A percentile compares a stretch with the other conserved stretches of the same genome.
Conservation (phyloP, 768 basidiomycete genomes). For the Kwoniella europaea region DNA sequence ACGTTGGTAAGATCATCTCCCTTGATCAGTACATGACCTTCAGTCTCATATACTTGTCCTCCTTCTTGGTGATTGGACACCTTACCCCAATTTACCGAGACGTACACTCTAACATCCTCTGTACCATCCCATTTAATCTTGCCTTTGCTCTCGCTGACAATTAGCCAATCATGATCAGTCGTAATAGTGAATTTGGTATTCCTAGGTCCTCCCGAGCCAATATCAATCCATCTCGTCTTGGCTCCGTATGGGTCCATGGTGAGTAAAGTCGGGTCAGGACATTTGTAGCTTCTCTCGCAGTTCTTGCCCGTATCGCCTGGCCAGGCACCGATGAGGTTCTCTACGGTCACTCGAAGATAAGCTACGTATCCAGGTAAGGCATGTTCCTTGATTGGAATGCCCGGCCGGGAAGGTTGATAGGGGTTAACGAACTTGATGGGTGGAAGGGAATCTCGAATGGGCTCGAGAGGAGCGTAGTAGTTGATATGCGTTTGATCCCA, state of each 20-base stretch:
- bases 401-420: slow-evolving; percentile 65
- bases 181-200: slow-evolving; percentile 66
- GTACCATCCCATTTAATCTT: slow-evolving; percentile 60
- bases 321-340: slow-evolving; percentile 70
- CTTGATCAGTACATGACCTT: slow-evolving; percentile 21
- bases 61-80: slow-evolving; percentile 20
- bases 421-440: slow-evolving; percentile 54
- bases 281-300: slow-evolving; percentile 60
- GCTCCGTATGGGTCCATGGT: slow-evolving; percentile 67
- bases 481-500: slow-evolving; percentile 42
- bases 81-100: slow-evolving; percentile 68
- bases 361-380: slow-evolving; percentile 65
- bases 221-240: slow-evolving; percentile 67
- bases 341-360: slow-evolving; percentile 68
- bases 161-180: slow-evolving; percentile 66
- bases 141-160: slow-evolving; percentile 62
- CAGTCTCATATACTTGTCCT: slow-evolving; percentile 10
- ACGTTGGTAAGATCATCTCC: slow-evolving; percentile 44
- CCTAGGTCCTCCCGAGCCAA: slow-evolving; percentile 67
- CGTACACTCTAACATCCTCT: slow-evolving; percentile 65
- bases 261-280: slow-evolving; percentile 60
- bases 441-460: slow-evolving; percentile 66
- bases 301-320: slow-evolving; percentile 72
- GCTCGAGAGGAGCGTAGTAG: slow-evolving; percentile 63
- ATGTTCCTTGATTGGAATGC: slow-evolving; percentile 58